Evolutionary conservation across 2,329 filamentous ascomycete species (phyloP).

Genomic region (Aspergillus bombycis): DNA sequence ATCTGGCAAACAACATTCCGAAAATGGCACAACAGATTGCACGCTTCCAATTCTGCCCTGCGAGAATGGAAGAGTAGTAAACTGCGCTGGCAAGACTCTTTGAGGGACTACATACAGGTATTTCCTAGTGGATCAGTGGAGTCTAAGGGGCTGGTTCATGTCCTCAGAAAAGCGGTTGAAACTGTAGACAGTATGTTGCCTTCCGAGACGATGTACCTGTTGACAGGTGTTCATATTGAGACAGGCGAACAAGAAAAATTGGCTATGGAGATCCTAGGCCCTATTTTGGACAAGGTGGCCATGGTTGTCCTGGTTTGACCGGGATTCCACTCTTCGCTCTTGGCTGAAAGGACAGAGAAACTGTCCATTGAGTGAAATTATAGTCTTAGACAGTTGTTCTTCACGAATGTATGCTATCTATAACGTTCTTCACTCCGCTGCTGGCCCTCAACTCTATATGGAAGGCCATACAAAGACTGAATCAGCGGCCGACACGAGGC

Average conservation of each 20-base stretch:
- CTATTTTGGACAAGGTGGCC: accelerated
- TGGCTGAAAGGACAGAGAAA: not conserved
- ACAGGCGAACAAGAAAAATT: not conserved
- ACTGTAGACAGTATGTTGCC: not conserved
- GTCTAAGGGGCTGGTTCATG: no score
- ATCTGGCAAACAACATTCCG: not conserved
- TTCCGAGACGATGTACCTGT: no score
- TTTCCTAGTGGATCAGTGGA: no score
- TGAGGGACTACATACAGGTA: not conserved
- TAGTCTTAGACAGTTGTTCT: not conserved
- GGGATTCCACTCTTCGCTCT: no score
- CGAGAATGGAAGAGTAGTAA: not conserved
- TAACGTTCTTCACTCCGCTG: no score
- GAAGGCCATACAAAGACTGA: no score
- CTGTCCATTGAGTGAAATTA: not conserved
- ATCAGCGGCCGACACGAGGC: no score
- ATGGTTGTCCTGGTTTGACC: not conserved
- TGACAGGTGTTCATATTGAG: not conserved
- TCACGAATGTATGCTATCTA: no score
- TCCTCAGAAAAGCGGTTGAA: not conserved
- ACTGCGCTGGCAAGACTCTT: not conserved
- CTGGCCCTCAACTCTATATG: not conserved
- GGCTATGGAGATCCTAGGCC: no score
- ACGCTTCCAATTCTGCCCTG: not conserved
- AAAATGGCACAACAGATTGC: not conserved